Percentiles rank a stretch among this genome's conserved stretches.
Evolutionary conservation across 257 asterid species (phyloP).

Genomic region (Nicotiana otophora): DNA sequence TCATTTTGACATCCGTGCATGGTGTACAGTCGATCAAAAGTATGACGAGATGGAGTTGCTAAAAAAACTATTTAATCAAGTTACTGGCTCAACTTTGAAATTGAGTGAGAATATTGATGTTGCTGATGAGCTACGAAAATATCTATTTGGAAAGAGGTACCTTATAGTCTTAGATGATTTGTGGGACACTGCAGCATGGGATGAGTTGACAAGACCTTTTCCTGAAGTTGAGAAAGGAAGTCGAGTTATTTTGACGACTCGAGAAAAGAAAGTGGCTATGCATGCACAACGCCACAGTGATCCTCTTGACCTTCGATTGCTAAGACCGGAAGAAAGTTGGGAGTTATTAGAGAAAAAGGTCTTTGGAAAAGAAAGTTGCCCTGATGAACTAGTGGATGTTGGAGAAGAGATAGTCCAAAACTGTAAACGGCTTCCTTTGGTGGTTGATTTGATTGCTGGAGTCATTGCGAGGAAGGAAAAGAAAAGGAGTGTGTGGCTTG

Average conservation of each 20-base stretch:
- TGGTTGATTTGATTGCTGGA: constrained; percentile 16
- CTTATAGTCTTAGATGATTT: constrained; percentile 23
- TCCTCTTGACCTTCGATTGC: not conserved
- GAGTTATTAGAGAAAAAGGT: constrained; percentile 9
- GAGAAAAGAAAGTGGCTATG: not conserved
- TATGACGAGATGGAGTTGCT: not conserved
- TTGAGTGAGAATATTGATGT: not conserved
- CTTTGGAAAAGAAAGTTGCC: constrained; percentile 9
- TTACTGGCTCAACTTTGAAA: not conserved
- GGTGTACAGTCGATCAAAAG: constrained; percentile 3
- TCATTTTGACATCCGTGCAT: constrained; percentile 6
- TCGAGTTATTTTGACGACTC: constrained; percentile 11
- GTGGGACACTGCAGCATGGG: constrained; percentile 14
- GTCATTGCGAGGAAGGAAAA: constrained; percentile 12
- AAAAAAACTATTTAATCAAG: not conserved
- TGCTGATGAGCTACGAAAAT: not conserved
- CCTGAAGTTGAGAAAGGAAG: not conserved
- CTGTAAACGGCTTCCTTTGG: constrained; percentile 23
- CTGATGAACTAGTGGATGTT: constrained; percentile 11
- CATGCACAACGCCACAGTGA: not conserved
- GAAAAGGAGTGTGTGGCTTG: constrained; percentile 6
- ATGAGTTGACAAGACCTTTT: constrained; percentile 3
- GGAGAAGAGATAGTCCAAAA: constrained; percentile 14
- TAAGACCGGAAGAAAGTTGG: constrained; percentile 10
- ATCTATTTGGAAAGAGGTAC: constrained; percentile 4